A percentile compares a stretch with the other conserved stretches of the same genome.
phyloP scores from a whole-genome alignment of 2,329 filamentous ascomycete genomes.

The Colletotrichum agaves region DNA sequence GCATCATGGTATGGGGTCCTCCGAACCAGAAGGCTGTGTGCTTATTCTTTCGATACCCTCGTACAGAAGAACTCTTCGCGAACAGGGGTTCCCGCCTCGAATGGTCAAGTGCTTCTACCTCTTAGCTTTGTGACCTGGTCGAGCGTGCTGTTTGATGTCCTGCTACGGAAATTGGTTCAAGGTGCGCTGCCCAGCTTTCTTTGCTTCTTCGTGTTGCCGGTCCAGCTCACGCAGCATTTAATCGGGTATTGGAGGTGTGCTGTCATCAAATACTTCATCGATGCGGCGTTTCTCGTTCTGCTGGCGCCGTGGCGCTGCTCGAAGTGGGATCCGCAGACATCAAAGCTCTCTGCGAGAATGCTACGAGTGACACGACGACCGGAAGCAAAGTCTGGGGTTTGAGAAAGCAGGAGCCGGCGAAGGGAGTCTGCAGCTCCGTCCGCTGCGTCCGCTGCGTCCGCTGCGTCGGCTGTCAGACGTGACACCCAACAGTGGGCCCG shows the following conservation, averaged over 20 bases:
- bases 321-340: slow-evolving; percentile 23
- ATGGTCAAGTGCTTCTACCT: slow-evolving; percentile 16
- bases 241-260: slow-evolving; percentile 26
- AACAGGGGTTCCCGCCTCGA: slow-evolving; percentile 12
- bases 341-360: slow-evolving; percentile 29
- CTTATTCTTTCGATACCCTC: neutral
- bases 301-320: neutral
- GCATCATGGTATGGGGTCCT: slow-evolving; percentile 17
- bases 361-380: slow-evolving; percentile 21
- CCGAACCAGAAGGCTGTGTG: neutral
- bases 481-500: slow-evolving; percentile 12
- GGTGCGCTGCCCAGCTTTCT: neutral
- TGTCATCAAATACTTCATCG: slow-evolving; percentile 23
- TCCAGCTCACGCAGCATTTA: slow-evolving; percentile 33
- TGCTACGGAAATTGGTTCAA: neutral
- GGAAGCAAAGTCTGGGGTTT: slow-evolving; percentile 1
- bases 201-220: slow-evolving; percentile 29
- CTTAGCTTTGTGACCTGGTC: slow-evolving; percentile 7
- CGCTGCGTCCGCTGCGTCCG: slow-evolving; percentile 6
- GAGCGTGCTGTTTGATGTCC: neutral
- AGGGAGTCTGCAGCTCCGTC: slow-evolving; percentile 26
- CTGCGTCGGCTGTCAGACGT: slow-evolving; percentile 18
- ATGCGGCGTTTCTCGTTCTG: slow-evolving; percentile 20
- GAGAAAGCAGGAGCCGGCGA: slow-evolving; percentile 18
- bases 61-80: too few relatives aligned